Evolutionary conservation across 306 rosid species (phyloP).

Genomic region (Psophocarpus tetragonolobus): DNA sequence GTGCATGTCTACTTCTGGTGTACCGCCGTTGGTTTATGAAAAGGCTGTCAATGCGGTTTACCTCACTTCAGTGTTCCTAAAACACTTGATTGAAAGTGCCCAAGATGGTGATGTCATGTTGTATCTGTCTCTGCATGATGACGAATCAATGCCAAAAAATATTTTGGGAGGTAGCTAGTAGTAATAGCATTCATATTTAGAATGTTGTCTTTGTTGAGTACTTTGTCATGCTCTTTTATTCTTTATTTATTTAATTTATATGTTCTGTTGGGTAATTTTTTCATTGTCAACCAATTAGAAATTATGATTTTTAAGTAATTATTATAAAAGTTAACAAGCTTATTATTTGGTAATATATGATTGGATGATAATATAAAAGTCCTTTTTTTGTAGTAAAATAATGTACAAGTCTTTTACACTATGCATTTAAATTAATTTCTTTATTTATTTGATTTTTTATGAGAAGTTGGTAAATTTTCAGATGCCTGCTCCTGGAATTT

Average conservation of each 20-base stretch:
- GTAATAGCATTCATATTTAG: background rate
- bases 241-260: background rate
- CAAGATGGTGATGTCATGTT: slow-evolving; percentile 49
- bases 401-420: background rate
- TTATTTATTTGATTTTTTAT: background rate
- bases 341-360: background rate
- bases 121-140: slow-evolving; percentile 55
- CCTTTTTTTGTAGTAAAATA: no score
- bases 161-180: slow-evolving; percentile 48
- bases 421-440: background rate
- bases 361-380: background rate
- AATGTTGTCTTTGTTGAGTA: background rate
- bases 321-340: background rate
- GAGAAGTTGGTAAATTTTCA: background rate
- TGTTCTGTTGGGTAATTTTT: background rate
- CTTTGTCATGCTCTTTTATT: background rate
- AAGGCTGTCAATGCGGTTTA: slow-evolving; percentile 70
- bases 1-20: slow-evolving; percentile 56
- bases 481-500: slow-evolving; percentile 1
- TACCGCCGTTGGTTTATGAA: slow-evolving; percentile 46
- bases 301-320: background rate
- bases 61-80: slow-evolving; percentile 67
- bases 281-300: background rate
- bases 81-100: slow-evolving; percentile 67
- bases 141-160: slow-evolving; percentile 50